phyloP scores from a whole-genome alignment of 257 asterid genomes.

The Ocimum tenuiflorum region DNA sequence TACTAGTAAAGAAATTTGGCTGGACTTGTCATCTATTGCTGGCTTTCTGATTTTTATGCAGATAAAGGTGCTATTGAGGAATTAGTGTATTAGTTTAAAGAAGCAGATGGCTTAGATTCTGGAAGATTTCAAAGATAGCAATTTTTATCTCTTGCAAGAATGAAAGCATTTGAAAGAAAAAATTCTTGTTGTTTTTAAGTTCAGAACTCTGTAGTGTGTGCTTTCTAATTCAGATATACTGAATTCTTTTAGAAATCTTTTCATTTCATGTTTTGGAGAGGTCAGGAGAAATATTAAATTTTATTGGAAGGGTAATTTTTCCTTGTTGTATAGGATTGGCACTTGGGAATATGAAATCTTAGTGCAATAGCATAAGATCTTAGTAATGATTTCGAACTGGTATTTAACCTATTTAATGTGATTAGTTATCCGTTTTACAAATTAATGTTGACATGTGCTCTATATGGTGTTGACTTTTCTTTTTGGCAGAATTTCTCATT shows the following conservation, averaged over 20 bases:
- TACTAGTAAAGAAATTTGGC: no score
- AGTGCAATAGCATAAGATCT: not conserved
- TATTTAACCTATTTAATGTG: not conserved
- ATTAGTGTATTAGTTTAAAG: no score
- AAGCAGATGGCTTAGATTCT: no score
- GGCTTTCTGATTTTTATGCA: no score
- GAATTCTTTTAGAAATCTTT: no score
- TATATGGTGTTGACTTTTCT: not conserved
- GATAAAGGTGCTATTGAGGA: no score
- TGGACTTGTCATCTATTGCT: no score
- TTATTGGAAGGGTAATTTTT: not conserved
- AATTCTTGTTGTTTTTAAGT: not conserved
- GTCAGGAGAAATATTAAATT: not conserved
- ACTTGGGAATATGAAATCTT: not conserved
- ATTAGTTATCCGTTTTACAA: not conserved
- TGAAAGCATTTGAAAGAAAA: not conserved
- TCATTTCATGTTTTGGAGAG: not conserved
- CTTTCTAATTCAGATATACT: not conserved
- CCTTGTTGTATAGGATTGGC: not conserved
- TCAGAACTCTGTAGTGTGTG: not conserved
- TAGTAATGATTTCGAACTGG: no score
- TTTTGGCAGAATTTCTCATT: not conserved
- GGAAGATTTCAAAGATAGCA: not conserved
- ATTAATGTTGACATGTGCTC: not conserved
- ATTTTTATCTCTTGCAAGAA: not conserved